Evolutionary conservation across 306 rosid genomes (phyloP).

Genomic region (Lagenaria siceraria): DNA sequence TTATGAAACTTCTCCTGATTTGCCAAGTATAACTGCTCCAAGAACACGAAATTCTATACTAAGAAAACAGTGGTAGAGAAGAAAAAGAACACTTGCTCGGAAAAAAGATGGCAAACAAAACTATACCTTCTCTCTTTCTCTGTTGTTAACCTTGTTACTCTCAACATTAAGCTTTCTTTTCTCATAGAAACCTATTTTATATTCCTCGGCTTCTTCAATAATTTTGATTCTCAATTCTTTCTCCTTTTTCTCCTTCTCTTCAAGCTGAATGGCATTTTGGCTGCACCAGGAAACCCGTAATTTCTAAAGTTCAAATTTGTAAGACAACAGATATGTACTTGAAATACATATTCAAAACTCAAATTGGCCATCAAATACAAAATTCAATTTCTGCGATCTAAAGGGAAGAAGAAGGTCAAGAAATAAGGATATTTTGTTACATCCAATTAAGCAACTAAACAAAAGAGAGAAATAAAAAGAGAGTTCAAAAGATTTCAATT

Average conservation of each 20-base stretch:
- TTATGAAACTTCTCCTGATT: slow-evolving; percentile 96
- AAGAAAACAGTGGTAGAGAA: background rate
- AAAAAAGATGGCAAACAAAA: slow-evolving; percentile 6
- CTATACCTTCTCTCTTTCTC: slow-evolving; percentile 90
- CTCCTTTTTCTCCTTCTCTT: slow-evolving; percentile 90
- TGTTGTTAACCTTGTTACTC: slow-evolving; percentile 66
- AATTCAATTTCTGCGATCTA: background rate
- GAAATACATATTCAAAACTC: background rate
- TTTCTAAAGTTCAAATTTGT: background rate
- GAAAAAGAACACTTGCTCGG: background rate
- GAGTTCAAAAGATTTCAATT: background rate
- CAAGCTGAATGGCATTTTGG: slow-evolving; percentile 73
- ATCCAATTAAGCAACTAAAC: background rate
- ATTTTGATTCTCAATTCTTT: slow-evolving; percentile 82
- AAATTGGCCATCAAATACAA: background rate
- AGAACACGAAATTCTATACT: background rate
- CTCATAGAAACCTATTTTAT: slow-evolving; percentile 66
- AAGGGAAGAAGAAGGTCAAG: background rate
- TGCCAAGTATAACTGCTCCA: slow-evolving; percentile 51
- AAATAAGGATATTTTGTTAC: background rate
- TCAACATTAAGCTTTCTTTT: slow-evolving; percentile 90
- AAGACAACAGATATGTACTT: background rate
- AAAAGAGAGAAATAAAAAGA: background rate
- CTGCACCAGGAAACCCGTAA: slow-evolving; percentile 35
- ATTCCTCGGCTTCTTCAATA: slow-evolving; percentile 93